phyloP scores from a whole-genome alignment of 441 rosid genomes.

The Gossypium armourianum region DNA sequence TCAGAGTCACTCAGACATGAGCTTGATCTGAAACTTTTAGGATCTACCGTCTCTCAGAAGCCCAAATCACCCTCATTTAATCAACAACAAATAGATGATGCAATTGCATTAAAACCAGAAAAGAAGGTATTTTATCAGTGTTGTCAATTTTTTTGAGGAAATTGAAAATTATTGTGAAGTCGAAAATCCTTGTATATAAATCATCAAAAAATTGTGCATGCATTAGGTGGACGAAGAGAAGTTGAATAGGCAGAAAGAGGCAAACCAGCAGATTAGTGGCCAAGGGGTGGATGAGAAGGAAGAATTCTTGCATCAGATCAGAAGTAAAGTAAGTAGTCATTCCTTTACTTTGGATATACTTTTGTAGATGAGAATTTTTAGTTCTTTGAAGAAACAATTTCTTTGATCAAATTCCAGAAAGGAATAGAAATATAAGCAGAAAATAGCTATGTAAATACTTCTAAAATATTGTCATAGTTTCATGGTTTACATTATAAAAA shows the following conservation, averaged over 20 bases:
- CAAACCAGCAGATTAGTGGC: conserved; percentile 28
- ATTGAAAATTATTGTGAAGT: not conserved
- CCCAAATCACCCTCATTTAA: conserved; percentile 28
- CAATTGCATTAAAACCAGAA: conserved; percentile 26
- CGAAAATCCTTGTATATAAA: conserved; percentile 11
- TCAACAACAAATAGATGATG: conserved; percentile 26
- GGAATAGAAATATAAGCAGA: not conserved
- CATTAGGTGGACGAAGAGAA: conserved; percentile 36
- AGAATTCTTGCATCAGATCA: conserved; percentile 68
- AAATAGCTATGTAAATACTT: not conserved
- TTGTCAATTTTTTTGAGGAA: not conserved
- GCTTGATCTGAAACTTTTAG: conserved; percentile 28
- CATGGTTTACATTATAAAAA: not conserved
- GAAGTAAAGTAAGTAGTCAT: conserved; percentile 49
- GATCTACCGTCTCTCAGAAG: conserved; percentile 22
- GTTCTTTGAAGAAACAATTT: not conserved
- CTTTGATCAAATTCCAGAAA: not conserved
- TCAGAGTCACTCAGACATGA: conserved; percentile 25
- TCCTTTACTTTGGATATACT: not conserved
- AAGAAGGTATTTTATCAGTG: conserved; percentile 32
- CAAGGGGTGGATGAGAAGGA: conserved; percentile 46
- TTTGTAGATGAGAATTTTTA: not conserved
- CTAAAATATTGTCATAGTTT: not conserved
- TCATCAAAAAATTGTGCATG: conserved; percentile 17
- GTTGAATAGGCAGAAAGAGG: conserved; percentile 33